A percentile compares a stretch with the other conserved stretches of the same genome.
Evolutionary conservation across 2,329 filamentous ascomycete species (phyloP).

Genomic region (Colletotrichum tofieldiae): DNA sequence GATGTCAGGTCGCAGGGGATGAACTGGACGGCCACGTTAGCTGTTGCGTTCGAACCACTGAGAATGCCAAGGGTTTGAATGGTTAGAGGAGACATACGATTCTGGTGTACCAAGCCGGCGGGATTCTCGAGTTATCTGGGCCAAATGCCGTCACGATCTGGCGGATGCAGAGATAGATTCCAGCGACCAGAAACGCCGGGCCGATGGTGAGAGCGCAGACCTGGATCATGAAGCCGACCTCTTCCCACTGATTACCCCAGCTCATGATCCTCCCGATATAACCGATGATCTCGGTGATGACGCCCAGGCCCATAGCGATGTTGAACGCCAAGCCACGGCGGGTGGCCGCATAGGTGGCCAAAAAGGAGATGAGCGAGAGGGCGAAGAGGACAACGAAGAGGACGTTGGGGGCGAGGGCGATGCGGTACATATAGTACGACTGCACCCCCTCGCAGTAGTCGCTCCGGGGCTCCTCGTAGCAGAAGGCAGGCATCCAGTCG

Average conservation of each 20-base stretch:
- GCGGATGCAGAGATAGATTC: conserved; percentile 74
- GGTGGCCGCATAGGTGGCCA: conserved; percentile 59
- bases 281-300: conserved; percentile 70
- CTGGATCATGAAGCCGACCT: conserved; percentile 68
- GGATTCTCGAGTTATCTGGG: conserved; percentile 63
- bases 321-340: conserved; percentile 67
- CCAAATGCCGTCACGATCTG: conserved; percentile 65
- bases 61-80: background rate
- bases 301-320: conserved; percentile 68
- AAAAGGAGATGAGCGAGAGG: conserved; percentile 59
- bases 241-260: conserved; percentile 67
- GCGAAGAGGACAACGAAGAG: conserved; percentile 67
- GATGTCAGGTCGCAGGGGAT: conserved; percentile 75
- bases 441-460: conserved; percentile 51
- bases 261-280: conserved; percentile 72
- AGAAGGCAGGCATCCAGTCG: conserved; percentile 44
- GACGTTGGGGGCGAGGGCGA: conserved; percentile 68
- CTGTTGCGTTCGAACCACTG: background rate
- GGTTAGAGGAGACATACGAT: conserved; percentile 55
- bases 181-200: conserved; percentile 76
- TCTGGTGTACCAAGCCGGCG: conserved; percentile 63
- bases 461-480: conserved; percentile 48
- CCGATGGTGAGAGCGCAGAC: conserved; percentile 75
- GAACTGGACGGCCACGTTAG: conserved; percentile 59
- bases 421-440: conserved; percentile 67